Evolutionary conservation across 176 grass and related monocot genomes (phyloP).

Genomic region (Triticum dicoccoides): DNA sequence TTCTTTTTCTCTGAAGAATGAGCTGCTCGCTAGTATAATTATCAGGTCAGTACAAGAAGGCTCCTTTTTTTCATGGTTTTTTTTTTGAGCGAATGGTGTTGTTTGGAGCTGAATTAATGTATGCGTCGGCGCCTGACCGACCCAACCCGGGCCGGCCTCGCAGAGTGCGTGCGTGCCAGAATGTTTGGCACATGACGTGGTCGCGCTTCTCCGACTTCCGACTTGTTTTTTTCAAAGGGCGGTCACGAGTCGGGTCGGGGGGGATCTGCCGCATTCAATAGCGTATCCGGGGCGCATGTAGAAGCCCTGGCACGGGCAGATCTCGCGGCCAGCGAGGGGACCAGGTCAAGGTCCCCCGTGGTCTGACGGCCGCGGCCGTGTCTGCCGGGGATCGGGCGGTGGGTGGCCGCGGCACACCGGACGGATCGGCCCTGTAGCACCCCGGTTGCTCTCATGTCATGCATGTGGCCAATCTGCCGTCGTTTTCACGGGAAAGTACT

Average conservation of each 20-base stretch:
- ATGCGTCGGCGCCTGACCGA: not conserved
- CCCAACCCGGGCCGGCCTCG: not conserved
- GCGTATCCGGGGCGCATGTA: slow-evolving; percentile 30
- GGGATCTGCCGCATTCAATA: slow-evolving; percentile 36
- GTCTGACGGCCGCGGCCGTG: slow-evolving; percentile 6
- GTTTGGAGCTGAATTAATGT: not conserved
- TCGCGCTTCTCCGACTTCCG: slow-evolving; percentile 4
- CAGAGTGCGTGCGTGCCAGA: not conserved
- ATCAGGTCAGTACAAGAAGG: too few relatives aligned
- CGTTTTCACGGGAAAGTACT: slow-evolving; percentile 58
- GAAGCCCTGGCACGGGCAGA: slow-evolving; percentile 20
- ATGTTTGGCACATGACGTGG: slow-evolving; percentile 33
- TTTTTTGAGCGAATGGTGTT: not conserved
- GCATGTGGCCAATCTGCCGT: slow-evolving; percentile 50
- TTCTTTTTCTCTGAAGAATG: not conserved
- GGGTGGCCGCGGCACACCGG: not conserved
- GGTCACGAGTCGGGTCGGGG: not conserved
- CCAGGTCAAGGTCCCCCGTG: not conserved
- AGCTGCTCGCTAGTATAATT: too few relatives aligned
- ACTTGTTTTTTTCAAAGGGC: not conserved
- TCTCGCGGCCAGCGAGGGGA: slow-evolving; percentile 3
- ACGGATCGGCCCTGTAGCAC: not conserved
- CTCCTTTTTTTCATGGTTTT: not conserved
- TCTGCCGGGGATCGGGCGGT: slow-evolving; percentile 33
- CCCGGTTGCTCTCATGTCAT: slow-evolving; percentile 29